Base-by-base conservation (phyloP, 441 rosid species). In the Dalechampia spathulata region DNA sequence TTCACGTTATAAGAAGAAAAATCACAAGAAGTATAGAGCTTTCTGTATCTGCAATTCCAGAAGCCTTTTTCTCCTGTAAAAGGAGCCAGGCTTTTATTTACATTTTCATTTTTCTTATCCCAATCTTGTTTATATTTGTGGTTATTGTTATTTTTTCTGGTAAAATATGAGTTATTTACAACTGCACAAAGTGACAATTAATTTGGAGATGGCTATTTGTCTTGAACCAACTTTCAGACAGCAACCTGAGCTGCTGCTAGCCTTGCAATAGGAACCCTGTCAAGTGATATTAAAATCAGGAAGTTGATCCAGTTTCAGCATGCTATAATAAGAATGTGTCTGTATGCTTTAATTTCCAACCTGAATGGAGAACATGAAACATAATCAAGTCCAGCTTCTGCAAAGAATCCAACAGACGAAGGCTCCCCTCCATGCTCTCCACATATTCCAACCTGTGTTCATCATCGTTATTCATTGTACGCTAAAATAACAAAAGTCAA, bases 371-470 rank as follows among this genome's bases (percentile, higher is more conserved):
- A 91, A 63, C 96, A 91, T 20, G 98, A 91, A 51, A 91, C 98
- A 60, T 91, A 91, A 70, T 88, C 96, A 49, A 91, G 76, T 71
- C 96, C 98, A 10, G 75, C 86, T 68, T 86, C 79, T 38, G 87
- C 91, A 59, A 91, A 91, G 80, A 91, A 91, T 34, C 80, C 91
- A 1, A 91, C 96, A 22, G 95, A 91, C 7, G 95, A 78, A 54
- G 98, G 96, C 62, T 91, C 96, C 54, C 98, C 98, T 6, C 98
- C 96, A 57, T 91, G 98, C 79, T 91, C 98, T 63, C 98, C 98
- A 42, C 98, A 91, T 51, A 91, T 78, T 27, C 98, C 96, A 49
- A 91, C 86, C 96, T 87, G 76, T 87, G 76, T 30, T 61, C 54
- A 12, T 54, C 34, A 43, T 43, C 27, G 8, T 30, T 30, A 8